Percentiles rank a stretch among this genome's conserved stretches.
Conservation (phyloP, 2,329 filamentous ascomycete genomes). For the Verticillium albo-atrum region DNA sequence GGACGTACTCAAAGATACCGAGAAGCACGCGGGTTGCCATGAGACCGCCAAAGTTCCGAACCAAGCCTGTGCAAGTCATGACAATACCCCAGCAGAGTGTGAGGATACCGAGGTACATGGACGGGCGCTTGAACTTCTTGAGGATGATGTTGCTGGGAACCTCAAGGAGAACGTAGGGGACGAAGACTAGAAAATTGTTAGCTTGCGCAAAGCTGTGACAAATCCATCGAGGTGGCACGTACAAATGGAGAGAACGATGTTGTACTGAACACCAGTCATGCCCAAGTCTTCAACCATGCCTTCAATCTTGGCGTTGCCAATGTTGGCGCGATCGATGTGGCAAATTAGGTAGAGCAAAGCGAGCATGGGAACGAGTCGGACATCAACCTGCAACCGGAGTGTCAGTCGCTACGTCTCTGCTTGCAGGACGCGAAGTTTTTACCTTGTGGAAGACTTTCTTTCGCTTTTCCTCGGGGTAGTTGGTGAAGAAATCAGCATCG, state of each 20-base stretch:
- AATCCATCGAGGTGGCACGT: slow-evolving; percentile 47
- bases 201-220: not conserved
- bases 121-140: slow-evolving; percentile 54
- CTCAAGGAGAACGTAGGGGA: slow-evolving; percentile 56
- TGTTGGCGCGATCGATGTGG: slow-evolving; percentile 52
- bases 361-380: slow-evolving; percentile 42
- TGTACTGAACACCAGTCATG: slow-evolving; percentile 53
- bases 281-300: slow-evolving; percentile 24
- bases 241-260: slow-evolving; percentile 51
- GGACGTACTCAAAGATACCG: slow-evolving; percentile 20
- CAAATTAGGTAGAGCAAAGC: slow-evolving; percentile 51
- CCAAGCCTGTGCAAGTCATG: slow-evolving; percentile 18
- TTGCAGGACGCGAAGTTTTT: not conserved
- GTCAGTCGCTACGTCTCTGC: not conserved
- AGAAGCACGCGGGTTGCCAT: slow-evolving; percentile 20
- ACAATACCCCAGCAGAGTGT: slow-evolving; percentile 42
- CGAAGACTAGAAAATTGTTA: slow-evolving; percentile 3
- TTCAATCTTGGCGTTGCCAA: slow-evolving; percentile 45
- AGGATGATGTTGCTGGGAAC: slow-evolving; percentile 59
- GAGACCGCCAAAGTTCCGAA: slow-evolving; percentile 20
- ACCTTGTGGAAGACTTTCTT: slow-evolving; percentile 18
- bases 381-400: slow-evolving; percentile 2
- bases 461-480: slow-evolving; percentile 18
- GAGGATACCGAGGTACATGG: slow-evolving; percentile 59
- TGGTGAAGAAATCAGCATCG: slow-evolving; percentile 24